Base-by-base conservation (phyloP, 768 basidiomycete genomes). In the Pisolithus microcarpus region DNA sequence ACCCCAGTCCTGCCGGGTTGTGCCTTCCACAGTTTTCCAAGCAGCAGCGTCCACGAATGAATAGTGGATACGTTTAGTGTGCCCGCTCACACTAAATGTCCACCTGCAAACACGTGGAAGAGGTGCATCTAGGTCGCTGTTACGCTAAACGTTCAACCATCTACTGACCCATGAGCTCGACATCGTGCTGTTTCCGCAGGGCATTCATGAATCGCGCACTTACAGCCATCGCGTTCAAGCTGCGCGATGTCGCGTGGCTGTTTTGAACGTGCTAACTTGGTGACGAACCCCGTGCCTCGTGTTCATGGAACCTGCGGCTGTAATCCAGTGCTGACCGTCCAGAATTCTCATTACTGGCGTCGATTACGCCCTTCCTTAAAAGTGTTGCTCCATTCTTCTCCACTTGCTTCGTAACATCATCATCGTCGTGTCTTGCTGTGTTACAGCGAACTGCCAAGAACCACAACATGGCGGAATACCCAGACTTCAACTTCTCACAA, bases 241-340 rank as follows among this genome's bases (percentile, higher is more conserved):
- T 37, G 43, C 31, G 30, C 36, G 38, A 46, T 21, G 10, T 51
- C 50, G 50, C 50, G 44, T 51, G 50, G 44, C 44, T 23, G 4
- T 38, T 26, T 39, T n/a, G 47, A 34, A 43, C 30, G 9, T 39
- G n/a, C 23, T 16, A 19, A 43, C 31, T 53, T 55, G 54, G 49
- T 56, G 55, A 28, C 61, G 55, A 57, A 57, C 58, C 39, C 55
- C 57, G 61, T 50, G 66, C 65, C 65, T 68, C 65, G 62, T 66
- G 65, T 54, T 34, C 23, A 42, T 36, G 43, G 26, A 55, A 45
- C 50, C 45, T 48, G 38, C 45, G 18, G 52, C 49, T 46, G 57
- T 48, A 61, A 60, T 48, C 31, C 31, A 38, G 52, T 58, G 58
- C 46, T n/a, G 26, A 21, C 31, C 38, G 28, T 53, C 24, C 42